Conservation (phyloP, 257 asterid species). For the Nicotiana attenuata region DNA sequence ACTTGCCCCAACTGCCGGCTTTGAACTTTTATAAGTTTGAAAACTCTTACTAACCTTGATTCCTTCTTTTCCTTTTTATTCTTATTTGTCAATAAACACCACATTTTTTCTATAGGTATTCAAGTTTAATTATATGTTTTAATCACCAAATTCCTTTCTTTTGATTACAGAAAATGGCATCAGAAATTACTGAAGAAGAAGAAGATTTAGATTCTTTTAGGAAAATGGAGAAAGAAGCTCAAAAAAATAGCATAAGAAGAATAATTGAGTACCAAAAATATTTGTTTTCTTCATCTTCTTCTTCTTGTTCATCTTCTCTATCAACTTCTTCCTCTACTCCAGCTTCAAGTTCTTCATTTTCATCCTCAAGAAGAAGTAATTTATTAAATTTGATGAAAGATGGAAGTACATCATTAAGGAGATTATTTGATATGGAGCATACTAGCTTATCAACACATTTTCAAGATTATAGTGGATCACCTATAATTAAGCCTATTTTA, state of each 20-base stretch:
- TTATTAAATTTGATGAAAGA: conserved; percentile 56
- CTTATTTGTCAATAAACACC: not conserved
- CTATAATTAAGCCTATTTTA: conserved; percentile 34
- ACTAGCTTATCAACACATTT: conserved; percentile 51
- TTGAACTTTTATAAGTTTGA: not conserved
- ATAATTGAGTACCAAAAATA: conserved; percentile 57
- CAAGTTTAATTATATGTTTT: not conserved
- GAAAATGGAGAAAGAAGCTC: conserved; percentile 29
- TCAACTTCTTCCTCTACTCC: conserved; percentile 24
- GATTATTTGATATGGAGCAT: conserved; percentile 71
- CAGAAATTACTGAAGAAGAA: conserved; percentile 42
- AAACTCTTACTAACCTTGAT: not conserved
- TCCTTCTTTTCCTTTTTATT: not conserved
- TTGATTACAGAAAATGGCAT: conserved; percentile 31
- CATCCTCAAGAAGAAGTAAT: conserved; percentile 32
- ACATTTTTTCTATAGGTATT: not conserved
- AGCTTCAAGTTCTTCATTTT: conserved; percentile 27
- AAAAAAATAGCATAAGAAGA: conserved; percentile 33
- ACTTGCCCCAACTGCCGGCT: conserved; percentile 10
- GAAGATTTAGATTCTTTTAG: conserved; percentile 21
- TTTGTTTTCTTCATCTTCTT: conserved; percentile 31
- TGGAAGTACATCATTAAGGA: conserved; percentile 59
- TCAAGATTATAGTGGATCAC: conserved; percentile 57
- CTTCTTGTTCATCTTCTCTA: conserved; percentile 31
- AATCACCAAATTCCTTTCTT: not conserved